Percentiles rank a stretch among this genome's conserved stretches.
Evolutionary conservation across 176 grass and related monocot genomes (phyloP).

Genomic region (Leersia perrieri): DNA sequence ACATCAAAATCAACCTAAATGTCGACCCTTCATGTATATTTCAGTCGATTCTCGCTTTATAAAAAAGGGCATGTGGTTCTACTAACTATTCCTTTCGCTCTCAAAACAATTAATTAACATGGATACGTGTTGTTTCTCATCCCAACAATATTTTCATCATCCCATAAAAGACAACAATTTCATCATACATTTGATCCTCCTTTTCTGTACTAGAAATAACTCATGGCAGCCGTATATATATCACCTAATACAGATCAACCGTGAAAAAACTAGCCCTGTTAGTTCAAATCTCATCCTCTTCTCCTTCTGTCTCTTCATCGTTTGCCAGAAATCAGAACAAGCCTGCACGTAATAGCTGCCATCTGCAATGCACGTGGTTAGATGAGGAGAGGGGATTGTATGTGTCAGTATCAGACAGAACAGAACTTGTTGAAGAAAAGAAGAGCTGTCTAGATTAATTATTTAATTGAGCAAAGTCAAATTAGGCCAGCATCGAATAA

Average conservation of each 20-base stretch:
- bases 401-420: constrained; percentile 1
- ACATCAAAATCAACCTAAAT: background rate
- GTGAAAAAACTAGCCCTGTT: background rate
- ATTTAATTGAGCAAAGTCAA: constrained; percentile 5
- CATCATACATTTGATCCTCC: background rate
- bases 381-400: background rate
- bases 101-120: background rate
- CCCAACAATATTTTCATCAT: background rate
- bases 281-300: background rate
- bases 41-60: background rate
- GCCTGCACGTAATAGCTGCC: no score
- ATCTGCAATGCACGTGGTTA: background rate
- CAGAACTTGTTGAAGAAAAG: background rate
- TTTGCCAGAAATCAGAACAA: background rate
- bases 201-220: background rate
- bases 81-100: background rate
- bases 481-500: background rate
- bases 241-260: background rate
- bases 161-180: no score
- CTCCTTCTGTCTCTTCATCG: background rate
- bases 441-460: background rate
- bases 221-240: background rate
- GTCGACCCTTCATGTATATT: background rate
- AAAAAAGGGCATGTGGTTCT: background rate
- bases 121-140: background rate